Base-by-base conservation (phyloP, 495 filamentous ascomycete genomes). In the Neurospora hispaniola region DNA sequence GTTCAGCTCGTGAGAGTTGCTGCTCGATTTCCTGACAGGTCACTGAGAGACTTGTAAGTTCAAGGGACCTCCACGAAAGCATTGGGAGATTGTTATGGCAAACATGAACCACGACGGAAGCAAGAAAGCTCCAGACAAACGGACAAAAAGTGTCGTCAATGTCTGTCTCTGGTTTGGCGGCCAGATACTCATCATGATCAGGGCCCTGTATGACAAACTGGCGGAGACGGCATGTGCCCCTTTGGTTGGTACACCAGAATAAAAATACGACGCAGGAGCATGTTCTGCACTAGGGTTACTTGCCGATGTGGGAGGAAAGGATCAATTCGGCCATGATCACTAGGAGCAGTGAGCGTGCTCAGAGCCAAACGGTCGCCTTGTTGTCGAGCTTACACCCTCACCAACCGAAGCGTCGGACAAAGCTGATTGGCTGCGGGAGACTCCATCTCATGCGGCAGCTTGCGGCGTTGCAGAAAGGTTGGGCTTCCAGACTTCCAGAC, bases 341-440 rank as follows among this genome's bases (percentile, higher is more conserved):
- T 66, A 27, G 27, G 54, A 14, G 14, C 54, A 66, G 14, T 35
- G 54, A 66, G 54, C 54, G 27, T 66, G 54, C 31, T 38, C 54
- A 66, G 70, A 76, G 48, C 70, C 70, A 72, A 69, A 70, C 44
- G 69, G 62, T 54, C 48, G 70, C 69, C 38, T 74, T 35, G 62
- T 74, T 71, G 31, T 69, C 41, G 40, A 42, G 35, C 14, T 39
- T 70, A 40, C 69, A 41, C 12, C 40, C 54, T 66, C 23, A 62
- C 54, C 23, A 62, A 23, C 40, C 31, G 54, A 43, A 70, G 42
- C 35, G 66, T 38, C n/a, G 39, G 42, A 31, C 59, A 12, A 18
- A 38, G 68, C 5, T 76, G 77, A 80, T 81, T 81, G 79, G 79
- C 71, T 74, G 73, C 54, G 42, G 40, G 20, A 46, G 43, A 41